Evolutionary conservation across 2,329 filamentous ascomycete genomes (phyloP).

Genomic region (Penicillium sp.): DNA sequence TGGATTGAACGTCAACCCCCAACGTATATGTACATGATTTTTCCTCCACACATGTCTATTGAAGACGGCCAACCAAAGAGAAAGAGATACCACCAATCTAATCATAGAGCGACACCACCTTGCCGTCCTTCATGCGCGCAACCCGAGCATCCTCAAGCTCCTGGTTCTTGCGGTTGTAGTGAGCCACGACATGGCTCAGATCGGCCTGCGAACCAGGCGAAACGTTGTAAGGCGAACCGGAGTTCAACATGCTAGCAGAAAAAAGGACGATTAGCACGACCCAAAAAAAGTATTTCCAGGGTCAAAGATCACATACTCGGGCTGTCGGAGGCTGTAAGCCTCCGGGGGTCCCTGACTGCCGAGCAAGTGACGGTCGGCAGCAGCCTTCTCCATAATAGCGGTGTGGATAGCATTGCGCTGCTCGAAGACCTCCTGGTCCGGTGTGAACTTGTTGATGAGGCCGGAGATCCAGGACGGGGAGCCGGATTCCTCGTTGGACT

Average conservation of each 20-base stretch:
- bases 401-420: slow-evolving; percentile 59
- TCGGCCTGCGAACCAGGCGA: slow-evolving; percentile 58
- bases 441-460: slow-evolving; percentile 55
- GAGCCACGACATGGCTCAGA: slow-evolving; percentile 57
- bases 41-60: slow-evolving; percentile 24
- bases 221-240: slow-evolving; percentile 61
- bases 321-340: slow-evolving; percentile 56
- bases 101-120: slow-evolving; percentile 44
- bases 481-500: slow-evolving; percentile 38
- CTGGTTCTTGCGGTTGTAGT: slow-evolving; percentile 58
- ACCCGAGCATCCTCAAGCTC: slow-evolving; percentile 57
- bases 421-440: slow-evolving; percentile 52
- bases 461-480: slow-evolving; percentile 41
- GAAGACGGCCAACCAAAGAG: slow-evolving; percentile 19
- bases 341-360: slow-evolving; percentile 41
- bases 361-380: slow-evolving; percentile 60
- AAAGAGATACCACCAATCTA: slow-evolving; percentile 30
- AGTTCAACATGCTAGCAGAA: slow-evolving; percentile 56
- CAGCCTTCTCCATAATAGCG: slow-evolving; percentile 59
- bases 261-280: slow-evolving; percentile 5
- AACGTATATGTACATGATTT: slow-evolving; percentile 38
- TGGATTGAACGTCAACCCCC: slow-evolving; percentile 26
- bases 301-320: slow-evolving; percentile 55
- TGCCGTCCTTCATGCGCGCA: slow-evolving; percentile 43
- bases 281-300: not conserved